Conservation (phyloP, 2,329 filamentous ascomycete species). For the Paecilomyces sp. region DNA sequence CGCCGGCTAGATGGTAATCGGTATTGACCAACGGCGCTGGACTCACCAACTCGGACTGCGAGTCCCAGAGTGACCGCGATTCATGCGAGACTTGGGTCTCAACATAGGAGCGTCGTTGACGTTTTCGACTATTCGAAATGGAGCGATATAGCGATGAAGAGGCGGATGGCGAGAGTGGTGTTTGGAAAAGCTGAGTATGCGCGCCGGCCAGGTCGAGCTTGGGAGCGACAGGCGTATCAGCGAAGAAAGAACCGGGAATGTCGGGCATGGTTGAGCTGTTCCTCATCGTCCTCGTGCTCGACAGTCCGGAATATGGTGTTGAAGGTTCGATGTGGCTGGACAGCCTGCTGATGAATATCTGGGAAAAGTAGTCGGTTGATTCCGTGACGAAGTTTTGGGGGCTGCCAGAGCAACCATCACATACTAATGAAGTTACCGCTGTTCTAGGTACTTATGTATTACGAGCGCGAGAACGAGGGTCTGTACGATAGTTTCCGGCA, state of each 20-base stretch:
- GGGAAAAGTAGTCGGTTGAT: not conserved
- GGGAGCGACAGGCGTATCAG: slow-evolving; percentile 28
- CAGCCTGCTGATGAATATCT: not conserved
- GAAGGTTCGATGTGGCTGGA: not conserved
- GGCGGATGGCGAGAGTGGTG: slow-evolving; percentile 27
- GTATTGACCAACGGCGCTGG: slow-evolving; percentile 32
- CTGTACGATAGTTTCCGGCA: no score
- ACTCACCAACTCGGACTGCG: slow-evolving; percentile 16
- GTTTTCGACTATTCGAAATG: slow-evolving; percentile 13
- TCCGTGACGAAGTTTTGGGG: not conserved
- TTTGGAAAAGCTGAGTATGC: slow-evolving; percentile 29
- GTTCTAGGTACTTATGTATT: not conserved
- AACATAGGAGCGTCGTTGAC: not conserved
- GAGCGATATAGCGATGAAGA: slow-evolving; percentile 31
- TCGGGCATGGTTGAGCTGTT: not conserved
- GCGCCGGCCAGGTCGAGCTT: slow-evolving; percentile 32
- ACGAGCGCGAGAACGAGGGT: no score
- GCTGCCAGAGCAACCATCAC: slow-evolving; percentile 1
- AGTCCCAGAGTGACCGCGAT: slow-evolving; percentile 2
- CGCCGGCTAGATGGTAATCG: slow-evolving; percentile 29
- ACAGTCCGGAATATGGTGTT: not conserved
- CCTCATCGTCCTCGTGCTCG: not conserved
- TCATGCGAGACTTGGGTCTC: not conserved
- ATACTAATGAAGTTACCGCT: not conserved
- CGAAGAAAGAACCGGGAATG: slow-evolving; percentile 19